These are phyloP conservation scores for Pistacia atlantica DNA, from an alignment of 345 rosid genomes.

Conservation along the genomic window DNA sequence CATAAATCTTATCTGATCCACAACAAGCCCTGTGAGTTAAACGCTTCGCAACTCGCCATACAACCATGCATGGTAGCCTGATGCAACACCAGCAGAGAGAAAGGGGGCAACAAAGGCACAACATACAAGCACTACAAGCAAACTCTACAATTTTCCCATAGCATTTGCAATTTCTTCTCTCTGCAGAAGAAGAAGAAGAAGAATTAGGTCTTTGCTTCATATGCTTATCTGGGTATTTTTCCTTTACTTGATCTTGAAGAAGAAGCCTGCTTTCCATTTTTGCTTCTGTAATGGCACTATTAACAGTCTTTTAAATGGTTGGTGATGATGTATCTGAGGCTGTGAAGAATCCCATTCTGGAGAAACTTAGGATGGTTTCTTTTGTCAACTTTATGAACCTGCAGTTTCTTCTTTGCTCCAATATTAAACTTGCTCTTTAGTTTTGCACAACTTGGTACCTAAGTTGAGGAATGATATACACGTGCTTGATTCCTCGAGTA, in stretches of 20 bases:
- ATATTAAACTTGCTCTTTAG: neutral
- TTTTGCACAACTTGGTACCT: neutral
- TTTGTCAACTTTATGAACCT: neutral
- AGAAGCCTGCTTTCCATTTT: constrained; percentile 4
- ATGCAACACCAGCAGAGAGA: constrained; percentile 58
- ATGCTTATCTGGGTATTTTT: neutral
- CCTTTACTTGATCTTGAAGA: constrained; percentile 1
- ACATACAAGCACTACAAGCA: constrained; percentile 55
- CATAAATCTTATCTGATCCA: constrained; percentile 35
- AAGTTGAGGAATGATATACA: neutral
- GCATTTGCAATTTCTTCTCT: constrained; percentile 18
- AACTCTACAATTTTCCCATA: constrained; percentile 39
- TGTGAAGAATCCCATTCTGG: neutral
- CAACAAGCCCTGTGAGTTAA: constrained; percentile 36
- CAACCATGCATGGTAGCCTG: constrained; percentile 61
- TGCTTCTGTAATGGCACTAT: neutral
- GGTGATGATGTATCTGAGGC: neutral
- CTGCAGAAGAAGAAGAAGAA: constrained; percentile 2
- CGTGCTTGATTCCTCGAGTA: constrained; percentile 8
- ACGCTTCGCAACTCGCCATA: constrained; percentile 37
- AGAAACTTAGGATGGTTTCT: constrained; percentile 1
- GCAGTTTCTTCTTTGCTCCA: neutral
- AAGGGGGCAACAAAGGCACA: constrained; percentile 65
- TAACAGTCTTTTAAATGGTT: neutral
- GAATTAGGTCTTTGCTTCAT: constrained; percentile 12